Evolutionary conservation across 805 yeast species (phyloP), one percentile per base, ranked within the genome.

Genomic region (Alloascoidea hylecoeti): DNA sequence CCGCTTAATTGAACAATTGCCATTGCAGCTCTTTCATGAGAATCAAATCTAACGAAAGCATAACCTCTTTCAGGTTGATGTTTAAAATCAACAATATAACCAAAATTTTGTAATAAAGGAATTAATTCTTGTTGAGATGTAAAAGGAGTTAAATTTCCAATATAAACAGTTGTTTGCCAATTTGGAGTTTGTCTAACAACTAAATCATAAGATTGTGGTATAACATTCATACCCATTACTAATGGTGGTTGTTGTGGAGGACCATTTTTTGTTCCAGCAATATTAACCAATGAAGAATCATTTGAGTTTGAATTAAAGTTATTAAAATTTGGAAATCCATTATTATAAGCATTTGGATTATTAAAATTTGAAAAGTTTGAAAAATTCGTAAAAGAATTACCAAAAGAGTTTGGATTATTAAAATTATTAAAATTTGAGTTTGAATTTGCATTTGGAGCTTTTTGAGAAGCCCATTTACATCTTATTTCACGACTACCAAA

Each of bases 401-500:
- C n/a, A 23, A 23, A 23, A 9, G 13, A 9, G n/a, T 23, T n/a
- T 9, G 30, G 30, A n/a, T 23, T 23, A 9, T 9, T 9, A 23
- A 23, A 23, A 23, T 9, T n/a, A 23, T 23, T 23, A 23, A 23
- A 23, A n/a, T 23, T 23, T 9, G n/a, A 9, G 30, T 23, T 23
- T 23, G 30, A 9, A 23, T 23, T 23, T n/a, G 30, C 30, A 23
- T 23, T 23, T 9, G 30, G 30, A n/a, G n/a, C 30, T n/a, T 23
- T 76, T 51, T 78, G 86, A 34, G 81, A 70, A 33, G 95, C 95
- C 94, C 95, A 84, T 56, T 84, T 85, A 50, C 85, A 72, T 53
- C 95, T 70, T 44, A 86, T 72, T 28, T 80, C 71, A 51, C 95
- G 67, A 40, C 88, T 88, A 36, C 77, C 74, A 38, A 85, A 58